These are phyloP conservation scores for Microcos paniculata DNA, from an alignment of 345 rosid species.

Conservation along the genomic window DNA sequence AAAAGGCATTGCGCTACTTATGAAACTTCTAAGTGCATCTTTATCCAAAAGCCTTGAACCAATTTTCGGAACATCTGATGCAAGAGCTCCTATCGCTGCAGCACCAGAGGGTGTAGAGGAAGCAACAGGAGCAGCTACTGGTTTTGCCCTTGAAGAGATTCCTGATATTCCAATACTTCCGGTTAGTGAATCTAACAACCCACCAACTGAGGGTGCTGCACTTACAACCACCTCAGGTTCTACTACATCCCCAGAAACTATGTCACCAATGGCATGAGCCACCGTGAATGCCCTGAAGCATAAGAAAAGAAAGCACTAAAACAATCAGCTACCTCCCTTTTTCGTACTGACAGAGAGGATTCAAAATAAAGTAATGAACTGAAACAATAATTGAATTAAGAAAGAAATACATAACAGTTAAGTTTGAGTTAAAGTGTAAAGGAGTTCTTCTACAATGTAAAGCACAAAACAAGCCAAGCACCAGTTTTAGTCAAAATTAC, in stretches of 20 bases:
- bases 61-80: slow-evolving; percentile 68
- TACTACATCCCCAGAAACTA: slow-evolving; percentile 66
- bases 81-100: slow-evolving; percentile 44
- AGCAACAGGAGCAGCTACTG: slow-evolving; percentile 73
- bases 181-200: slow-evolving; percentile 91
- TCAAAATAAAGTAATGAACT: not conserved
- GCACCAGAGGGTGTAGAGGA: slow-evolving; percentile 56
- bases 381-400: not conserved
- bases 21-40: slow-evolving; percentile 72
- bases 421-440: not conserved
- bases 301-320: slow-evolving; percentile 10
- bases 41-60: slow-evolving; percentile 81
- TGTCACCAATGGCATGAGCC: slow-evolving; percentile 80
- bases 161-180: slow-evolving; percentile 87
- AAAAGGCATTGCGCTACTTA: slow-evolving; percentile 82
- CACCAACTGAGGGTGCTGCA: slow-evolving; percentile 80
- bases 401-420: not conserved
- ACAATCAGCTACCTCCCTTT: slow-evolving; percentile 5
- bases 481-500: not conserved
- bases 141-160: slow-evolving; percentile 82
- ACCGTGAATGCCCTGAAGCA: slow-evolving; percentile 79
- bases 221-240: slow-evolving; percentile 87
- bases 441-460: not conserved
- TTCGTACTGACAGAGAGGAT: not conserved
- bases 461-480: not conserved